Conservation (phyloP, 225 moss, liverwort and hornwort species). For the Straminergon stramineum region DNA sequence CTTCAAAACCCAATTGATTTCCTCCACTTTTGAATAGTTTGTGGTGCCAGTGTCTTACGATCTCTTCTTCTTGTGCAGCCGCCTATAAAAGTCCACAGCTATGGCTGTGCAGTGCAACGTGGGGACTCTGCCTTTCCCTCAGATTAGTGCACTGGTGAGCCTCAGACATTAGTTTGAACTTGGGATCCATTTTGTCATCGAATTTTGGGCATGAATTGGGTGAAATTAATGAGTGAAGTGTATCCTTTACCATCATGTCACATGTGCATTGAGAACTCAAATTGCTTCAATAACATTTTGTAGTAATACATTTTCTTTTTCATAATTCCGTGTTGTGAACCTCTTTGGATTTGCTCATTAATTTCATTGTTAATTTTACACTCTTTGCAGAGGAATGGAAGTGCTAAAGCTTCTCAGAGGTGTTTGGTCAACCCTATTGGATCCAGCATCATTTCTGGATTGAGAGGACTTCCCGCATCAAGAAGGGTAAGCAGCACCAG, state of each 20-base stretch:
- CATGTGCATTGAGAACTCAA: not conserved
- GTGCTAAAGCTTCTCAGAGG: not conserved
- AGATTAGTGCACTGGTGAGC: not conserved
- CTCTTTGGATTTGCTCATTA: not conserved
- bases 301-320: not conserved
- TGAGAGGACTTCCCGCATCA: slow-evolving; percentile 12
- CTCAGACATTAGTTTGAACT: not conserved
- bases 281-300: no score
- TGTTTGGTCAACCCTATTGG: not conserved
- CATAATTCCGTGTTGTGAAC: not conserved
- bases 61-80: not conserved
- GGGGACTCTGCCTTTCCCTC: not conserved
- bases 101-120: not conserved
- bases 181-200: not conserved
- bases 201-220: not conserved
- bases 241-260: not conserved
- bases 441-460: not conserved
- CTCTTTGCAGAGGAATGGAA: not conserved
- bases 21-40: not conserved
- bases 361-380: not conserved
- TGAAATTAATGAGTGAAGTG: not conserved
- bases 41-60: not conserved
- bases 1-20: not conserved
- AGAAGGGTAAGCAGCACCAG: not conserved
- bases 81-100: not conserved